These are phyloP conservation scores for Suillus luteus DNA, from an alignment of 768 basidiomycete genomes.

Conservation along the genomic window DNA sequence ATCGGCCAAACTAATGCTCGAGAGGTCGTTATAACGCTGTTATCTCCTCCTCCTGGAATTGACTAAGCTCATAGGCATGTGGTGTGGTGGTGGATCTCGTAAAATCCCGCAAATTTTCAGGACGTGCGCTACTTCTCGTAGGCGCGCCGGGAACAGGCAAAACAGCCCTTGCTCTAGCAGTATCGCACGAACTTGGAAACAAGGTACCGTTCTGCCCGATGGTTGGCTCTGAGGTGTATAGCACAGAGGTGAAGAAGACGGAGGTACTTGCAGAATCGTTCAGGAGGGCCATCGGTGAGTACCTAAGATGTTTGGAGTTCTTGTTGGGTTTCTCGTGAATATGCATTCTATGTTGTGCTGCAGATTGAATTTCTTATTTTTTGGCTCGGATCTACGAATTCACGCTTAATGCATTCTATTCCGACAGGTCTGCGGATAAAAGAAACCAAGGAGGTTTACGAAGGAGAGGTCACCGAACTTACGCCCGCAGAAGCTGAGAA, in stretches of 20 bases:
- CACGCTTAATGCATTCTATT: not conserved
- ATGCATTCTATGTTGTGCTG: not conserved
- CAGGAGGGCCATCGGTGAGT: slow-evolving; percentile 90
- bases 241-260: slow-evolving; percentile 97
- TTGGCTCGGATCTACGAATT: not conserved
- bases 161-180: slow-evolving; percentile 93
- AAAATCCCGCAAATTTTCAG: slow-evolving; percentile 91
- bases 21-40: slow-evolving; percentile 55
- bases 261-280: slow-evolving; percentile 96
- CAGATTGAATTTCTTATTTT: not conserved
- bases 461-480: slow-evolving; percentile 96
- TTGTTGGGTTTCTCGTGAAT: not conserved
- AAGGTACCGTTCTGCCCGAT: slow-evolving; percentile 99
- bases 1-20: slow-evolving; percentile 88
- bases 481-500: slow-evolving; percentile 97
- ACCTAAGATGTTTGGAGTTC: not conserved
- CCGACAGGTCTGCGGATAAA: slow-evolving; percentile 89
- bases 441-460: slow-evolving; percentile 98
- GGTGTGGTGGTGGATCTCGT: slow-evolving; percentile 89
- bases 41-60: not conserved
- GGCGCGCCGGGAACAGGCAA: slow-evolving; percentile 98
- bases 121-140: slow-evolving; percentile 87
- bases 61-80: slow-evolving; percentile 62
- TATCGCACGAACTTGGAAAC: slow-evolving; percentile 90
- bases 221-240: slow-evolving; percentile 98